Conservation (phyloP, 176 grass and related monocot genomes). For the Carex scoparia region DNA sequence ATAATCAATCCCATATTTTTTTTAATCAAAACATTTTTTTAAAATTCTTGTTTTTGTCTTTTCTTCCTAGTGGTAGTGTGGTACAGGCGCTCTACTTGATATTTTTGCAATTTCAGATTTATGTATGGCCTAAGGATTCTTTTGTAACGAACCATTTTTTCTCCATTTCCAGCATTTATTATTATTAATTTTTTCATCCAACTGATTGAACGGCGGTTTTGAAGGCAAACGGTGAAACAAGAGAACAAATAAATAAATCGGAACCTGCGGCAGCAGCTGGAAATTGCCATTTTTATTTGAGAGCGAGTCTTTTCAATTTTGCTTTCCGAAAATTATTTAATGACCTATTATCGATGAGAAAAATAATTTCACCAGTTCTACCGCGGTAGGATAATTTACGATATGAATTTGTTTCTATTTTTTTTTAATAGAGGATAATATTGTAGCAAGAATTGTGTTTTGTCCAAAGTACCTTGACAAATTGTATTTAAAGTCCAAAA, state of each 20-base stretch:
- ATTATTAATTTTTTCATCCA: not conserved
- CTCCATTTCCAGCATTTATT: not conserved
- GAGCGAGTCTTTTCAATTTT: not conserved
- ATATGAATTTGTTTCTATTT: not conserved
- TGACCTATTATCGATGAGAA: not conserved
- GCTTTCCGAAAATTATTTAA: not conserved
- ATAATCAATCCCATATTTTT: not conserved
- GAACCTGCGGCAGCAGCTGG: not conserved
- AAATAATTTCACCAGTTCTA: not conserved
- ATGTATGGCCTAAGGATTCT: not conserved
- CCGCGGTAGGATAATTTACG: not conserved
- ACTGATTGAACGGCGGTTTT: slow-evolving; percentile 13
- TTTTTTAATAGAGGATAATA: too few relatives aligned
- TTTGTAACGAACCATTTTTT: not conserved
- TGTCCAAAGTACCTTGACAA: too few relatives aligned
- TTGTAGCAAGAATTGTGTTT: not conserved
- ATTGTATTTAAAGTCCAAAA: too few relatives aligned
- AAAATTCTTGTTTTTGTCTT: not conserved
- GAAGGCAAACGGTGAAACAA: not conserved
- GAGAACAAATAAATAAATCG: not conserved
- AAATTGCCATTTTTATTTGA: slow-evolving; percentile 16
- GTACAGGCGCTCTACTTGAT: not conserved
- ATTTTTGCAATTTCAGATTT: not conserved
- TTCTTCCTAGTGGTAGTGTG: not conserved
- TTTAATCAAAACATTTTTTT: not conserved